A percentile compares a stretch with the other conserved stretches of the same genome.
phyloP scores from a whole-genome alignment of 768 basidiomycete genomes.

The Pleurotus salmoneostramineus region DNA sequence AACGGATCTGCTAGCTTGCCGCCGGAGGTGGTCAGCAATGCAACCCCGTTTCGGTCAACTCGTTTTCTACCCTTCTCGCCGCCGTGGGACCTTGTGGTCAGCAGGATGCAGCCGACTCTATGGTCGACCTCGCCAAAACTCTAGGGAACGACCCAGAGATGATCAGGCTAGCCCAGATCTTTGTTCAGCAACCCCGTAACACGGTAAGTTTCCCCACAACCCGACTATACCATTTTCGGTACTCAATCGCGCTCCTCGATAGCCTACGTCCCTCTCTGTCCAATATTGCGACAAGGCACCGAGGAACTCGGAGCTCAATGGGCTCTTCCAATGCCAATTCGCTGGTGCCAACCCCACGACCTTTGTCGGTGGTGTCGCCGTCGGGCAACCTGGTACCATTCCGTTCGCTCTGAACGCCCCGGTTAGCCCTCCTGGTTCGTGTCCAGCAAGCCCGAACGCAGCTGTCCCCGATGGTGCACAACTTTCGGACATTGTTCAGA shows the following conservation, averaged over 20 bases:
- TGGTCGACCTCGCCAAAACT: slow-evolving; percentile 41
- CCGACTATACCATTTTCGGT: not conserved
- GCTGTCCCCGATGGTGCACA: slow-evolving; percentile 48
- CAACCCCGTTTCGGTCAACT: slow-evolving; percentile 50
- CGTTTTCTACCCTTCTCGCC: slow-evolving; percentile 59
- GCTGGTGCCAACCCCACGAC: slow-evolving; percentile 36
- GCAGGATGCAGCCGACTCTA: slow-evolving; percentile 49
- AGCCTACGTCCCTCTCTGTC: slow-evolving; percentile 40
- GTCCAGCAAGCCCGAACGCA: slow-evolving; percentile 43
- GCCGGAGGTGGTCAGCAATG: slow-evolving; percentile 58
- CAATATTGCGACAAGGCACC: slow-evolving; percentile 55
- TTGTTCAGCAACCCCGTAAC: slow-evolving; percentile 56
- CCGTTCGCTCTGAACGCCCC: slow-evolving; percentile 41
- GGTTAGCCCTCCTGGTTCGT: slow-evolving; percentile 44
- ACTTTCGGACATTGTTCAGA: slow-evolving; percentile 27
- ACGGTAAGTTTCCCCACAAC: slow-evolving; percentile 27
- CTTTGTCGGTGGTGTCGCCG: slow-evolving; percentile 39
- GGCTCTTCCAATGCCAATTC: slow-evolving; percentile 59
- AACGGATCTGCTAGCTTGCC: slow-evolving; percentile 28
- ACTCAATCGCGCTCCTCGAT: not conserved
- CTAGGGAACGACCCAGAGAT: slow-evolving; percentile 36
- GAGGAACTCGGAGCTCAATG: slow-evolving; percentile 46
- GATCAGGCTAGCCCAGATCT: slow-evolving; percentile 51
- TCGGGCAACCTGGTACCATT: slow-evolving; percentile 46
- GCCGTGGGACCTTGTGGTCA: slow-evolving; percentile 51